Evolutionary conservation across 768 basidiomycete genomes (phyloP).

Genomic region (Pleurotus salmoneostramineus): DNA sequence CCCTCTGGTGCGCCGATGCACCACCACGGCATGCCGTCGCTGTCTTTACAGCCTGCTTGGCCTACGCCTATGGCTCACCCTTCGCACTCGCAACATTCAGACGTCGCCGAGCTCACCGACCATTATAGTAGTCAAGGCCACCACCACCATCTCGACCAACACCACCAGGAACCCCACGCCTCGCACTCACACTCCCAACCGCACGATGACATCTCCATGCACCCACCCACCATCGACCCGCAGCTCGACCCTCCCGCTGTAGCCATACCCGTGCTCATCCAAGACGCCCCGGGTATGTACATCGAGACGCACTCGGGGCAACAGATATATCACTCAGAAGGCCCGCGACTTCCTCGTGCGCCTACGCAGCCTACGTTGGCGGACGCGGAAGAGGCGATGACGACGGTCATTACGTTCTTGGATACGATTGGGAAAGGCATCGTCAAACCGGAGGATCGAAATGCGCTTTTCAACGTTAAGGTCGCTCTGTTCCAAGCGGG

Average conservation of each 20-base stretch:
- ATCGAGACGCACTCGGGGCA: constrained; percentile 6
- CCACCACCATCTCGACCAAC: not conserved
- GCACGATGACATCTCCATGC: constrained; percentile 8
- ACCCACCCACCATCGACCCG: constrained; percentile 4
- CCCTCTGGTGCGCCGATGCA: not conserved
- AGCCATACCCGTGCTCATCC: constrained; percentile 4
- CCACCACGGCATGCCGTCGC: not conserved
- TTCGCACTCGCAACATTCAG: not conserved
- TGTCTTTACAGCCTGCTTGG: constrained; percentile 20
- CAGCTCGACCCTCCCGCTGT: constrained; percentile 3
- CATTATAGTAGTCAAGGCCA: not conserved
- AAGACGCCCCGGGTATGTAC: constrained; percentile 5
- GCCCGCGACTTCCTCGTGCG: constrained; percentile 18
- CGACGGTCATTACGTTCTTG: constrained; percentile 50
- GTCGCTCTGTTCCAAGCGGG: constrained; percentile 47
- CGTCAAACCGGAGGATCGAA: constrained; percentile 29
- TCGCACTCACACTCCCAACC: constrained; percentile 5
- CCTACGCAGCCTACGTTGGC: constrained; percentile 30
- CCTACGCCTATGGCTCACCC: constrained; percentile 2
- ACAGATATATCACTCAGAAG: not conserved
- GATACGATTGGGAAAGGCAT: constrained; percentile 29
- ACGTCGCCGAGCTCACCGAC: not conserved
- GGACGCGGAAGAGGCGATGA: constrained; percentile 52
- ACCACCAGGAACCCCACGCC: not conserved
- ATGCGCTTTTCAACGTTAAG: constrained; percentile 43